Evolutionary conservation across 441 rosid genomes (phyloP).

Genomic region (Erysimum cheiri): DNA sequence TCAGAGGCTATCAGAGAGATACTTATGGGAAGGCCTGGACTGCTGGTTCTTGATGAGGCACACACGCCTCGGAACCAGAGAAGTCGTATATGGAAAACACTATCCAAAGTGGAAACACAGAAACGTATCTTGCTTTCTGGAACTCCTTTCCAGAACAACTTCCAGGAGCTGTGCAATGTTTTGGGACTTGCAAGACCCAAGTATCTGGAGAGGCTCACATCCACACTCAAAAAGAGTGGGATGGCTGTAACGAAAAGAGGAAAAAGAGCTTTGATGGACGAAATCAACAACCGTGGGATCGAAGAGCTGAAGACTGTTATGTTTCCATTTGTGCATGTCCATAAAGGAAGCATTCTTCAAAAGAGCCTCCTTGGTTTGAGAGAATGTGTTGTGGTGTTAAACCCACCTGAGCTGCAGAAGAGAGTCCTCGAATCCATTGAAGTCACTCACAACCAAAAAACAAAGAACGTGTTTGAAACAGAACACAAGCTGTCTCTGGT

Average conservation of each 20-base stretch:
- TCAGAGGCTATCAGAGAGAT: constrained; percentile 47
- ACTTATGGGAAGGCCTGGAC: constrained; percentile 58
- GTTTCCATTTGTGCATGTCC: constrained; percentile 75
- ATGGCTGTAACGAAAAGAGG: constrained; percentile 40
- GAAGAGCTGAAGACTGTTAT: constrained; percentile 44
- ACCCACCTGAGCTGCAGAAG: constrained; percentile 61
- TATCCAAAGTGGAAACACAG: constrained; percentile 58
- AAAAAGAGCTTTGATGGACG: constrained; percentile 8
- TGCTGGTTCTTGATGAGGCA: constrained; percentile 79
- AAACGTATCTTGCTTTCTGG: constrained; percentile 79
- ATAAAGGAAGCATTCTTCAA: constrained; percentile 73
- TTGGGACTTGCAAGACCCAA: constrained; percentile 46
- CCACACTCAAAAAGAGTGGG: constrained; percentile 43
- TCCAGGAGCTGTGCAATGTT: constrained; percentile 62
- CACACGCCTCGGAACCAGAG: constrained; percentile 75
- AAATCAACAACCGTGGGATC: constrained; percentile 40
- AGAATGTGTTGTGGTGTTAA: constrained; percentile 60
- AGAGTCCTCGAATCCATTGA: constrained; percentile 48
- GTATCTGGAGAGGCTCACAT: constrained; percentile 38
- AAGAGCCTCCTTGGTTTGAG: constrained; percentile 76
- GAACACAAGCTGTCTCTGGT: constrained; percentile 53
- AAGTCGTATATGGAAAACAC: constrained; percentile 64
- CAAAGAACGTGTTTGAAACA: constrained; percentile 36
- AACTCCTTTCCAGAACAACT: constrained; percentile 89
- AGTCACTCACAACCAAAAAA: constrained; percentile 31